Conservation (phyloP, 192 early-diverging fungal species). For the Podila horticola region DNA sequence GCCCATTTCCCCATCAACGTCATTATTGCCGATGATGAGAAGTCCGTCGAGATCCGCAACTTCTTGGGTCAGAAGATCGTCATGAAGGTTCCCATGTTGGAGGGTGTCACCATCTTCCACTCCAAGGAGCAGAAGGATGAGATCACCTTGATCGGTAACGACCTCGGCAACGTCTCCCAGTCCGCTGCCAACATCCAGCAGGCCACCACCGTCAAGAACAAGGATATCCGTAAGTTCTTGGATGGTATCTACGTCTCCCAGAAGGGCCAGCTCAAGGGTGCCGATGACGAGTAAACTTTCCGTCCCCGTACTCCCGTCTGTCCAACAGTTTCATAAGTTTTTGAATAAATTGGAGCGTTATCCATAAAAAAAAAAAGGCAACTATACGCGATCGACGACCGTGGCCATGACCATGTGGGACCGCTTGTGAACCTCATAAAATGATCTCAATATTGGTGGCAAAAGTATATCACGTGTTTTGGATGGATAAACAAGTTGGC, state of each 20-base stretch:
- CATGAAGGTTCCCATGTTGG: conserved; percentile 86
- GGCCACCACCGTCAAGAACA: conserved; percentile 92
- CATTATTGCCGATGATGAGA: conserved; percentile 80
- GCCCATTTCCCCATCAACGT: conserved; percentile 99
- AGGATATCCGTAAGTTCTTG: conserved; percentile 99
- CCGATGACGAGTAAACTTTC: conserved; percentile 64
- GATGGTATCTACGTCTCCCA: conserved; percentile 98
- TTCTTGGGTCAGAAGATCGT: conserved; percentile 97
- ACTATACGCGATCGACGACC: too few species aligned
- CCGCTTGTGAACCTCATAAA: too few species aligned
- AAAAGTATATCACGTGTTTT: neutral
- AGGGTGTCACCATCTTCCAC: conserved; percentile 82
- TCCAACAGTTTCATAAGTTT: neutral
- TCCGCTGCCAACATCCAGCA: conserved; percentile 97
- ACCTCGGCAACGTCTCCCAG: conserved; percentile 94
- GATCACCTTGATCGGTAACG: conserved; percentile 92
- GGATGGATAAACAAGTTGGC: neutral
- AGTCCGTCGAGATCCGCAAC: conserved; percentile 96
- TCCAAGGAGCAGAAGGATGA: conserved; percentile 94
- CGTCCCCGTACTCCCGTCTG: neutral
- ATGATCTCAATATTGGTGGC: too few species aligned
- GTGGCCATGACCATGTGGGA: too few species aligned
- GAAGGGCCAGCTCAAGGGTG: conserved; percentile 71
- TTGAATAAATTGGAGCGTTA: conserved; percentile 6
- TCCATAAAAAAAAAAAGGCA: neutral